These are phyloP conservation scores for Podila horticola DNA, from an alignment of 192 early-diverging fungal genomes.

Conservation along the genomic window DNA sequence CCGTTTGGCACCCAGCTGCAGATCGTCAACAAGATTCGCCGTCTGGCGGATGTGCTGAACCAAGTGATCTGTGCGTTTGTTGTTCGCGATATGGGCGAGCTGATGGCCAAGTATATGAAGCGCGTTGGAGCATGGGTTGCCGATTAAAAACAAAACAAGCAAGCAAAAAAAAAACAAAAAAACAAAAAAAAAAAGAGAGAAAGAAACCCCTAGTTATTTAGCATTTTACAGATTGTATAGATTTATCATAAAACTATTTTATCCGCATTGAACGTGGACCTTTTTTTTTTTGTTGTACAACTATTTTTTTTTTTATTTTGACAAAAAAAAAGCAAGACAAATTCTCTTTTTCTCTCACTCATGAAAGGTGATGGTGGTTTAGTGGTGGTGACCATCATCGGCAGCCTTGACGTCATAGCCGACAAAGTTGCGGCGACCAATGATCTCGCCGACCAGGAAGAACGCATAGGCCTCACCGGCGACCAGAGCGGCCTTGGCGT, in stretches of 20 bases:
- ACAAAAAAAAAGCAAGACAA: background rate
- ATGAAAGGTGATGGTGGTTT: conserved; percentile 2
- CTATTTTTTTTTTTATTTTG: background rate
- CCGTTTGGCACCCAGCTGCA: conserved; percentile 43
- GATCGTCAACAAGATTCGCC: conserved; percentile 46
- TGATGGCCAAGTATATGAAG: conserved; percentile 59
- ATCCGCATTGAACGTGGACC: too few relatives aligned
- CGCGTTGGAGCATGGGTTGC: conserved; percentile 53
- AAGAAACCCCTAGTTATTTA: background rate
- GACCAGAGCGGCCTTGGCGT: conserved; percentile 61
- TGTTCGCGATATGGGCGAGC: conserved; percentile 52
- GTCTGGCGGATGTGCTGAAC: conserved; percentile 51
- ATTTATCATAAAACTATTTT: too few relatives aligned
- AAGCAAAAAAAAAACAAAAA: background rate
- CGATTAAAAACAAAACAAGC: conserved; percentile 24
- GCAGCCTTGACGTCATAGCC: conserved; percentile 66
- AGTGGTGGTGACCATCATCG: conserved; percentile 39
- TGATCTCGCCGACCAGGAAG: conserved; percentile 71
- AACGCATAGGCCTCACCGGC: conserved; percentile 66
- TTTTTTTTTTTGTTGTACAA: background rate
- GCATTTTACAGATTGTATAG: too few relatives aligned
- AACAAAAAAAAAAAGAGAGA: background rate
- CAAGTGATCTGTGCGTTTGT: conserved; percentile 58
- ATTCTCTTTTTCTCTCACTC: background rate
- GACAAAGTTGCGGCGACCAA: conserved; percentile 71